Evolutionary conservation across 2,329 filamentous ascomycete genomes (phyloP), one percentile per base, ranked within the genome.

Genomic region (Chaetomiaceae sp.): DNA sequence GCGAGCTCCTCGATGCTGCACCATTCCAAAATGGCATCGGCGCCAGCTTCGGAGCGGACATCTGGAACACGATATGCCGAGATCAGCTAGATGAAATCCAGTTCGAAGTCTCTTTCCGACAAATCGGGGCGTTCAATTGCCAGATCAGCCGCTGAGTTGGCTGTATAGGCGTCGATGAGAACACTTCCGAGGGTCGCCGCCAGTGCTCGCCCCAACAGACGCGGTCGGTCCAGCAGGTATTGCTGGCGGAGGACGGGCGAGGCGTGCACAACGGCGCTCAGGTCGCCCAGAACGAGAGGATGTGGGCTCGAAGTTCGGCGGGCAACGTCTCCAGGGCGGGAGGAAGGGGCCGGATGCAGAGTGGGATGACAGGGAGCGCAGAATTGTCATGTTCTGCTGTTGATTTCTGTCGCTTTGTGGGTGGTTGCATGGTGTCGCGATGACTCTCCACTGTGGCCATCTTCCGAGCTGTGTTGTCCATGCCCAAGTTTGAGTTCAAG

Each of bases 161-260:
- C 47, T 11, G 52, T 20, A 27, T 53, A 50, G 4, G 56, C 54
- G 19, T 59, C 44, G n/a, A 59, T 56, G 12, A 54, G 45, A 7
- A 59, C 56, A 42, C 44, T 59, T 14, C 54, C 42, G 6, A 66
- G 47, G 1, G 55, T 59, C n/a, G 25, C 33, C 17, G 4, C 20
- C 3, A 47, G 34, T 8, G 4, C 36, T n/a, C n/a, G 22, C 2
- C 34, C 7, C 6, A 47, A 25, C 34, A 47, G 9, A 11, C 6
- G 34, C 6, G 20, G 14, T 3, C 45, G 45, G 17, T 31, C 25
- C 1, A 39, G 17, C 1, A 5, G 36, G 17, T 47, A 47, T 12
- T 47, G 45, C 25, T 47, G 45, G 19, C 39, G 9, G 6, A 47
- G 6, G 1, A 47, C 34, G 23, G 45, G 45, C 11, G 45, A 47